These are phyloP conservation scores for Phytomonas serpens DNA, from an alignment of 208 protist species.

Conservation along the genomic window DNA sequence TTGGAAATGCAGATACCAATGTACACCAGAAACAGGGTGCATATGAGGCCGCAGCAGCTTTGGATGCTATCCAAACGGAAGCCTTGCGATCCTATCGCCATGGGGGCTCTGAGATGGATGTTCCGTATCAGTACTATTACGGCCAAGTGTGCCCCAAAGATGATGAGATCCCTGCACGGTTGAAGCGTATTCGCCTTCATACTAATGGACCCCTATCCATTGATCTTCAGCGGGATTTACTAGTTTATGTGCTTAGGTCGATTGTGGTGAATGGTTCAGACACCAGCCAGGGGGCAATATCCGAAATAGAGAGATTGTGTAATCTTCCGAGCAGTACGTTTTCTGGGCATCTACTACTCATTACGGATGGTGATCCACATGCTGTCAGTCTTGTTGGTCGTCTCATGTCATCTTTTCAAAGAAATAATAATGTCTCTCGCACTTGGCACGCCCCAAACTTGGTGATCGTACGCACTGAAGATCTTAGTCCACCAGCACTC, in stretches of 20 bases:
- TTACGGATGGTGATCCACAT: conserved; percentile 8
- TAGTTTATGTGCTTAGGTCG: conserved; percentile 1
- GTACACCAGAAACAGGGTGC: not conserved
- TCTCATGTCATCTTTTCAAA: conserved; percentile 10
- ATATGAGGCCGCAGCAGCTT: not conserved
- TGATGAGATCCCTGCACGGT: conserved; percentile 17
- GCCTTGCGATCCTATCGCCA: not conserved
- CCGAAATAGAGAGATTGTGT: conserved; percentile 20
- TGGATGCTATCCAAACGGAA: not conserved
- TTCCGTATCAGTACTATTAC: conserved; percentile 19
- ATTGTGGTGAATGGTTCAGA: not conserved
- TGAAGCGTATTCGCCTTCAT: conserved; percentile 14
- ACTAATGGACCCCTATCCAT: not conserved
- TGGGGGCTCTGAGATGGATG: not conserved
- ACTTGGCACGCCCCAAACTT: not conserved
- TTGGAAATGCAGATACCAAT: not conserved
- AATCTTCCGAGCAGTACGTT: conserved; percentile 15
- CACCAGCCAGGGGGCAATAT: conserved; percentile 5
- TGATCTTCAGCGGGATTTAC: not conserved
- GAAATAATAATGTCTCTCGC: not conserved
- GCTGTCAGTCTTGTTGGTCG: conserved; percentile 9
- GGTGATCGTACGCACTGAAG: conserved; percentile 21
- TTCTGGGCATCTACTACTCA: conserved; percentile 14
- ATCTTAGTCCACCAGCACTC: conserved; percentile 39
- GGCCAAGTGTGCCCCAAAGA: conserved; percentile 16